Conservation (phyloP, 1,284 basidiomycete species). For the Earliella scabrosa region DNA sequence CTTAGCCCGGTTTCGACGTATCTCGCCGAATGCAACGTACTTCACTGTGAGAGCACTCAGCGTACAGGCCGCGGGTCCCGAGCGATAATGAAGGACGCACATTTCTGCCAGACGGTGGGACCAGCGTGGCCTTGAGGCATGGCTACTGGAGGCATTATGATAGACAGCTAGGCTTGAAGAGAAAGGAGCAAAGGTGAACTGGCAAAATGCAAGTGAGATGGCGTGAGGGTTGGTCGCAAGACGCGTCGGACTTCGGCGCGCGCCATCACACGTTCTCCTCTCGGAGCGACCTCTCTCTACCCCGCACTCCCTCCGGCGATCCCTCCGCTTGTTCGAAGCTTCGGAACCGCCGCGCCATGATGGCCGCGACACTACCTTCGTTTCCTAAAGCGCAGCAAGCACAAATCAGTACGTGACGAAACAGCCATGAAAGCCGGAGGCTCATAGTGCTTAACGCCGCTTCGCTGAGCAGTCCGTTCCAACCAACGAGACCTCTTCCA, state of each 20-base stretch:
- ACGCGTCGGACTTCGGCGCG: slow-evolving; percentile 16
- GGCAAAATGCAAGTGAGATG: slow-evolving; percentile 15
- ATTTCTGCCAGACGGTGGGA: slow-evolving; percentile 76
- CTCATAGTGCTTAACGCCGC: slow-evolving; percentile 7
- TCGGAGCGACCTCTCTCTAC: slow-evolving; percentile 1
- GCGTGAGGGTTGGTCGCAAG: slow-evolving; percentile 18
- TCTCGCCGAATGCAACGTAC: slow-evolving; percentile 25
- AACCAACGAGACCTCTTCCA: slow-evolving; percentile 87
- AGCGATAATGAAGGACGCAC: slow-evolving; percentile 43
- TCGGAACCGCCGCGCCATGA: slow-evolving; percentile 2
- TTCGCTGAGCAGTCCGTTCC: slow-evolving; percentile 68
- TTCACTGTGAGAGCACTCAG: slow-evolving; percentile 32
- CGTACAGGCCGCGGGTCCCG: not conserved
- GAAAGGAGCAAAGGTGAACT: slow-evolving; percentile 2
- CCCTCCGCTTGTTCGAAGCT: not conserved
- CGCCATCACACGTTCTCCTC: not conserved
- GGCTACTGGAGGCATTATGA: slow-evolving; percentile 44
- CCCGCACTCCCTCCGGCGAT: not conserved
- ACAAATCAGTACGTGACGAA: slow-evolving; percentile 73
- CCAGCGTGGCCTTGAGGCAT: slow-evolving; percentile 51
- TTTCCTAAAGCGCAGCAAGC: slow-evolving; percentile 82
- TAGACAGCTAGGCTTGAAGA: slow-evolving; percentile 9
- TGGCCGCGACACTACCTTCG: slow-evolving; percentile 37
- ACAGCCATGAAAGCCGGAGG: not conserved
- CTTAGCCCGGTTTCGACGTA: slow-evolving; percentile 9